Conservation (phyloP, 805 yeast genomes). For the Torulaspora maleeae region DNA sequence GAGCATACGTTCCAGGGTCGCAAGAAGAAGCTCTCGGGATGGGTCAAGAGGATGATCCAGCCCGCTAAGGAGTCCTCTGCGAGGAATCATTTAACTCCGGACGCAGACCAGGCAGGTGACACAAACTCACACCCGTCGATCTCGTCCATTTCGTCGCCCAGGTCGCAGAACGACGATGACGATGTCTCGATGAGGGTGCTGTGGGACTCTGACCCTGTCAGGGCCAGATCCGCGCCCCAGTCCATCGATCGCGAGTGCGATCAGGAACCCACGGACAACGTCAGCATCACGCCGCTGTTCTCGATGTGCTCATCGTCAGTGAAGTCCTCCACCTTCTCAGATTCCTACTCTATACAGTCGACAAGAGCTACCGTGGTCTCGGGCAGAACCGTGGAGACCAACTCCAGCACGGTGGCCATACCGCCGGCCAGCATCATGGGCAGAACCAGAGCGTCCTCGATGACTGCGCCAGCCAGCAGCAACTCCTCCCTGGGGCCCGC, state of each 20-base stretch:
- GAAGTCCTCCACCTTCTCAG: conserved; percentile 38
- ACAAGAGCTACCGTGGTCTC: conserved; percentile 37
- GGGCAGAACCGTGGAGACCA: conserved; percentile 43
- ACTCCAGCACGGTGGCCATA: conserved; percentile 63
- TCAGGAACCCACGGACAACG: conserved; percentile 22
- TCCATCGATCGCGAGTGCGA: conserved; percentile 5
- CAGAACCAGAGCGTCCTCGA: conserved; percentile 37
- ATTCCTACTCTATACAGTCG: conserved; percentile 34
- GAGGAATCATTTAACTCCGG: background rate
- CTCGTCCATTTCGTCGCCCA: background rate
- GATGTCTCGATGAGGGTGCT: conserved; percentile 14
- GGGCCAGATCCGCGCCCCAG: conserved; percentile 6
- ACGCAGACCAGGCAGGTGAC: background rate
- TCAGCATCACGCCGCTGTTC: conserved; percentile 34
- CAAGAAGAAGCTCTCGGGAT: conserved; percentile 30
- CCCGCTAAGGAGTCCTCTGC: conserved; percentile 19
- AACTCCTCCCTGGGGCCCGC: conserved; percentile 17
- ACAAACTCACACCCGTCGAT: background rate
- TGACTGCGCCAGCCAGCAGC: conserved; percentile 18
- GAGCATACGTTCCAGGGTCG: conserved; percentile 26
- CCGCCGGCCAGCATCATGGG: conserved; percentile 72
- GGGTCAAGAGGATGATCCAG: conserved; percentile 35
- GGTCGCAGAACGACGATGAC: conserved; percentile 5
- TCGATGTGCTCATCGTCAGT: conserved; percentile 36
- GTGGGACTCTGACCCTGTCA: conserved; percentile 25